Percentiles rank a stretch among this genome's conserved stretches.
Conservation (phyloP, 2,329 filamentous ascomycete species). For the Daldinia sp. region DNA sequence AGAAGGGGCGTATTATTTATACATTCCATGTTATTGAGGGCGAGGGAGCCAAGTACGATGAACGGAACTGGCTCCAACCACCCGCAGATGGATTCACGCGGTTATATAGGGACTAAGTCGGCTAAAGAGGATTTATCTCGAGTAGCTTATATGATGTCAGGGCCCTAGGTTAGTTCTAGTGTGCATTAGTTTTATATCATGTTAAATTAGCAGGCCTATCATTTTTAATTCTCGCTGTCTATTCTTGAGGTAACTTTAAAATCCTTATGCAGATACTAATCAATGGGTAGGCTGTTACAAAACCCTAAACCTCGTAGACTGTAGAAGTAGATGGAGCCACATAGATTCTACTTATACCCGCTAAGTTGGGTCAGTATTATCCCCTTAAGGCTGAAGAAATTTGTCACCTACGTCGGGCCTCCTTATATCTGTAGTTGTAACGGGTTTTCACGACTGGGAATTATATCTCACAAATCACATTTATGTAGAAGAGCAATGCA, state of each 20-base stretch:
- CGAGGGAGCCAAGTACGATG: conserved; percentile 76
- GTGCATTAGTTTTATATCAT: neutral
- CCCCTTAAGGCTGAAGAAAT: too few relatives aligned
- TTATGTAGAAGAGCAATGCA: neutral
- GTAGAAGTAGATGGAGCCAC: too few relatives aligned
- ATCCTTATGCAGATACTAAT: too few relatives aligned
- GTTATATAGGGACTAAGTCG: conserved; percentile 53
- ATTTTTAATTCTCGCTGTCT: too few relatives aligned
- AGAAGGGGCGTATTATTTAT: conserved; percentile 91
- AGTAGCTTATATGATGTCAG: neutral
- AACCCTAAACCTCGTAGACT: too few relatives aligned
- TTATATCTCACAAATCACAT: conserved; percentile 9
- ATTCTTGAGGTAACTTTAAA: too few relatives aligned
- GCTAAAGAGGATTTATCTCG: neutral
- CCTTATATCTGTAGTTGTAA: too few relatives aligned
- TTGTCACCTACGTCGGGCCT: too few relatives aligned
- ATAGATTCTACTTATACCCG: too few relatives aligned
- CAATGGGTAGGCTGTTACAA: too few relatives aligned
- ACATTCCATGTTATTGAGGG: conserved; percentile 98
- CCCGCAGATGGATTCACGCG: conserved; percentile 80
- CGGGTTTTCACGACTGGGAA: neutral
- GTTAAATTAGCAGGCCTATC: neutral
- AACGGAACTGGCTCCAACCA: conserved; percentile 92
- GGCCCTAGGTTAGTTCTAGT: neutral
- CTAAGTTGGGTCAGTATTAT: too few relatives aligned